These are phyloP conservation scores for Mycosphaerelloides madeirae DNA, from an alignment of 2,329 filamentous ascomycete species.

Conservation along the genomic window DNA sequence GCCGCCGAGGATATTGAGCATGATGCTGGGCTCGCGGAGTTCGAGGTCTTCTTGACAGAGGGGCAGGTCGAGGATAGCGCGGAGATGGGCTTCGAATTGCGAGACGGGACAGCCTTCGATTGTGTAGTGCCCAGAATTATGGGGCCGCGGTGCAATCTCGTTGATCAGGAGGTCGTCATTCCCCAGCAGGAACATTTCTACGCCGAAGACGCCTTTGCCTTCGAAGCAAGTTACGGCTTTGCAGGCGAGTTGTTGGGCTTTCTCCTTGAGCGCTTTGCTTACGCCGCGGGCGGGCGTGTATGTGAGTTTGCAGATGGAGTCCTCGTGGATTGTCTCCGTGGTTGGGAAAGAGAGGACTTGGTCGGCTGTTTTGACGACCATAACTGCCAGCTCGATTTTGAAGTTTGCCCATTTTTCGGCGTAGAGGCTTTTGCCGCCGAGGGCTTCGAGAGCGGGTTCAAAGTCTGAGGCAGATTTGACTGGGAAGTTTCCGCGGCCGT, in stretches of 20 bases:
- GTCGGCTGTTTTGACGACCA: slow-evolving; percentile 87
- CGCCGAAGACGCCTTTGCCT: slow-evolving; percentile 90
- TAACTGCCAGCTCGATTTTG: slow-evolving; percentile 81
- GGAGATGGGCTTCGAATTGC: slow-evolving; percentile 87
- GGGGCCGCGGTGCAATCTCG: slow-evolving; percentile 76
- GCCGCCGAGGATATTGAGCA: slow-evolving; percentile 77
- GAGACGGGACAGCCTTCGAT: slow-evolving; percentile 88
- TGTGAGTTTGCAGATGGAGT: slow-evolving; percentile 90
- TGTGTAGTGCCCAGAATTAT: slow-evolving; percentile 93
- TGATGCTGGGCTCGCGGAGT: slow-evolving; percentile 61
- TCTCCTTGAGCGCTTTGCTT: slow-evolving; percentile 53
- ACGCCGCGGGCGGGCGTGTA: slow-evolving; percentile 78
- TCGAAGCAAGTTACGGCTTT: slow-evolving; percentile 74
- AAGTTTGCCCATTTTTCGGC: slow-evolving; percentile 89
- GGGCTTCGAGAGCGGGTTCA: slow-evolving; percentile 61
- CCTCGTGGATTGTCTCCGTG: slow-evolving; percentile 91
- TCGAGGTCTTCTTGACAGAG: slow-evolving; percentile 48
- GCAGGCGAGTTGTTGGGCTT: slow-evolving; percentile 71
- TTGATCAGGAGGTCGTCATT: slow-evolving; percentile 72
- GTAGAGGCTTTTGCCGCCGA: slow-evolving; percentile 69
- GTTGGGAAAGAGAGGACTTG: slow-evolving; percentile 71
- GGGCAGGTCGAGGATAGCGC: slow-evolving; percentile 70
- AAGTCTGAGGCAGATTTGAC: slow-evolving; percentile 58
- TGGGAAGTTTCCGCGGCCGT: slow-evolving; percentile 73
- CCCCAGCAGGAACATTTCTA: slow-evolving; percentile 86